Evolutionary conservation across 2,329 filamentous ascomycete genomes (phyloP).

Genomic region (Aureobasidium namibiae): DNA sequence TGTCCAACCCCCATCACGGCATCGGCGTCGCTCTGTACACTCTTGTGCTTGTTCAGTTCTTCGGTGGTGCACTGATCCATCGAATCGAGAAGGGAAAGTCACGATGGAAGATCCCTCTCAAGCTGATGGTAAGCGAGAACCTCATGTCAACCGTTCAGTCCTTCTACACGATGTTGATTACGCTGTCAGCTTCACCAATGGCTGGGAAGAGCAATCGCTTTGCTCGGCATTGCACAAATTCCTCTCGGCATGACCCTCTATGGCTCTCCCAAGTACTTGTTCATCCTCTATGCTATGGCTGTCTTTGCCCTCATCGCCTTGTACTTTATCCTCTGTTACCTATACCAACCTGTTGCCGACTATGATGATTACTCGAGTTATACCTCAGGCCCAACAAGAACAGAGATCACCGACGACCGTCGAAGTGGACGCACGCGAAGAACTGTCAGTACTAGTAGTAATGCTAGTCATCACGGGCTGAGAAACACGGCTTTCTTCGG

Average conservation of each 20-base stretch:
- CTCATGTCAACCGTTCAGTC: background rate
- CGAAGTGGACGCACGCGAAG: conserved; percentile 11
- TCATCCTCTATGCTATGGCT: conserved; percentile 78
- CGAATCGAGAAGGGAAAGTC: conserved; percentile 33
- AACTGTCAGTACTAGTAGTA: conserved; percentile 1
- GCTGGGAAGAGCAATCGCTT: conserved; percentile 66
- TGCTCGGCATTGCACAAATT: conserved; percentile 80
- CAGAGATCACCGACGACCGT: conserved; percentile 16
- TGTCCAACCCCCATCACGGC: conserved; percentile 77
- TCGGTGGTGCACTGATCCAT: conserved; percentile 33
- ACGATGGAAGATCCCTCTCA: conserved; percentile 47
- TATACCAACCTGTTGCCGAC: conserved; percentile 30
- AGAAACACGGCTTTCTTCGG: conserved; percentile 26
- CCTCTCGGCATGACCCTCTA: conserved; percentile 86
- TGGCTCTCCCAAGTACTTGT: conserved; percentile 76
- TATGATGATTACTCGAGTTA: conserved; percentile 18
- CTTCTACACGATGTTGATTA: background rate
- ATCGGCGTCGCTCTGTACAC: conserved; percentile 75
- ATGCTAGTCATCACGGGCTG: conserved; percentile 11
- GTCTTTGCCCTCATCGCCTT: conserved; percentile 24
- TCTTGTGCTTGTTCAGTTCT: conserved; percentile 60
- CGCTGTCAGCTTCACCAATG: conserved; percentile 65
- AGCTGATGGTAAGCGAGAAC: conserved; percentile 42
- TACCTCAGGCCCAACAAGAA: conserved; percentile 13
- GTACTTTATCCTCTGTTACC: conserved; percentile 14